A percentile compares a stretch with the other conserved stretches of the same genome.
These are phyloP conservation scores for Salix dunnii DNA, from an alignment of 345 rosid genomes.

Conservation along the genomic window DNA sequence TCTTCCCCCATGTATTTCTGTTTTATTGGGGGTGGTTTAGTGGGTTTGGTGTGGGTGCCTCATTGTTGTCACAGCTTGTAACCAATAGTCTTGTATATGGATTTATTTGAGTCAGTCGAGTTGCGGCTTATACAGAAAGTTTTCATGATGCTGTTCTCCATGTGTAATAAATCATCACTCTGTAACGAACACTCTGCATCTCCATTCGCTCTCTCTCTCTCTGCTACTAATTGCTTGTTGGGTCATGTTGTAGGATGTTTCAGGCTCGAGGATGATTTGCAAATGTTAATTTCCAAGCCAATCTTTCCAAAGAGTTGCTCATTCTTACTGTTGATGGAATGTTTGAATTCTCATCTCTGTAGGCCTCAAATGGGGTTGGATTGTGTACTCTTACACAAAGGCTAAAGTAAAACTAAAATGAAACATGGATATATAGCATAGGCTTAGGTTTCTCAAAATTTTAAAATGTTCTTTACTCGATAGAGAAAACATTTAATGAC, in stretches of 20 bases:
- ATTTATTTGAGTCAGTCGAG: slow-evolving; percentile 24
- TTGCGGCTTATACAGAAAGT: slow-evolving; percentile 31
- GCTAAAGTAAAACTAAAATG: no score
- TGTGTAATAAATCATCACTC: neutral
- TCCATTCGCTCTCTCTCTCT: neutral
- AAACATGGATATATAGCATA: no score
- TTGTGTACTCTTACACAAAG: neutral
- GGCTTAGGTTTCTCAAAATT: no score
- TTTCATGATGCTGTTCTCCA: slow-evolving; percentile 13
- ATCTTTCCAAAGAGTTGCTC: neutral
- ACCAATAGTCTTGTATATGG: slow-evolving; percentile 29
- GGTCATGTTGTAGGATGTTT: neutral
- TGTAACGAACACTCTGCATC: neutral
- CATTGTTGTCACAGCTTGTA: slow-evolving; percentile 21
- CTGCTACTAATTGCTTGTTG: neutral
- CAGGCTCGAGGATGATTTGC: neutral
- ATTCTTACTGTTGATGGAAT: neutral
- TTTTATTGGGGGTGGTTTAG: slow-evolving; percentile 19
- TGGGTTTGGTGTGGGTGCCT: slow-evolving; percentile 37
- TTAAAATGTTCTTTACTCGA: no score
- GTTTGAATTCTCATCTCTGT: neutral
- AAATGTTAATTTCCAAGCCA: neutral
- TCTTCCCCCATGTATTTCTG: slow-evolving; percentile 19
- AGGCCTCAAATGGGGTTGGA: neutral
- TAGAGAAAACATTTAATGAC: no score